Evolutionary conservation across 371 early-diverging fungal species (phyloP).

Genomic region (Batkoa obscura): DNA sequence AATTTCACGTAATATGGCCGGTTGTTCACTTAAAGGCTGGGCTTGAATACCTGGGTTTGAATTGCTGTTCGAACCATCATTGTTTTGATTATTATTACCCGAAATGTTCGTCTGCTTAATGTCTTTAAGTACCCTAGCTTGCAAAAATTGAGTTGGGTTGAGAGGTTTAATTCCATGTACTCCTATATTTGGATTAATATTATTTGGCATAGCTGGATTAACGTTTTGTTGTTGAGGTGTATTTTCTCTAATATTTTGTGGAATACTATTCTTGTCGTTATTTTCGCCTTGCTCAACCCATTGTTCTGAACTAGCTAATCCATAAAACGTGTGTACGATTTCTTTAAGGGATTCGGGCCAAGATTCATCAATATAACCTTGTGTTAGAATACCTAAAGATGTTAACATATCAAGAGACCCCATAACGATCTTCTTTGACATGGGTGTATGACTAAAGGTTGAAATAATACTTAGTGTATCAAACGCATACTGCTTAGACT

Average conservation of each 20-base stretch:
- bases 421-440: background rate
- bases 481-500: background rate
- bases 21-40: background rate
- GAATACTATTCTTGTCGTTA: background rate
- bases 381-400: background rate
- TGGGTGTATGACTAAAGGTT: background rate
- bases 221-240: background rate
- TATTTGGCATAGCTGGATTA: background rate
- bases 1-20: background rate
- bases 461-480: background rate
- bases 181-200: background rate
- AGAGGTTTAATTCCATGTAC: no score
- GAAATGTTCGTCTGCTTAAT: background rate
- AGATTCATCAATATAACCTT: background rate
- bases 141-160: constrained; percentile 1
- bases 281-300: no score
- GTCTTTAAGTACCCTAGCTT: background rate
- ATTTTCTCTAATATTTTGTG: background rate
- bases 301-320: no score
- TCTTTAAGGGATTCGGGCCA: constrained; percentile 2
- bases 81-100: background rate
- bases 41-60: background rate
- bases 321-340: background rate
- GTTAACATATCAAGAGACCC: background rate
- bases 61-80: background rate